phyloP scores from a whole-genome alignment of 441 rosid genomes.

The Macaranga tanarius region DNA sequence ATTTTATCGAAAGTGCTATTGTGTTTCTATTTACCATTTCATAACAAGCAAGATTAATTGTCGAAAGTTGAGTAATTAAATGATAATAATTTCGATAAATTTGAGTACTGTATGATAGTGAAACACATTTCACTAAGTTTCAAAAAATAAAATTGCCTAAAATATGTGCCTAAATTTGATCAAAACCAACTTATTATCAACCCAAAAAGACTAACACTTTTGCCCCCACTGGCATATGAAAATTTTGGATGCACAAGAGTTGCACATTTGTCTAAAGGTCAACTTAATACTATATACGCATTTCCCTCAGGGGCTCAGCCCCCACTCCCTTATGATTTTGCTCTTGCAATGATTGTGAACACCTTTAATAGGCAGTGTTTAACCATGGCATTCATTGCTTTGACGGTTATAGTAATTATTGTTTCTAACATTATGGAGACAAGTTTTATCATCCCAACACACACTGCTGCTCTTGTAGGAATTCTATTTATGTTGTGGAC shows the following conservation, averaged over 20 bases:
- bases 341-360: slow-evolving; percentile 9
- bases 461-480: neutral
- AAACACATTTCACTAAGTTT: too few species aligned
- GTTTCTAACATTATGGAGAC: neutral
- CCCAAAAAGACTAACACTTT: neutral
- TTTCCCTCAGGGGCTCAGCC: neutral
- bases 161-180: neutral
- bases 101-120: too few species aligned
- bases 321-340: neutral
- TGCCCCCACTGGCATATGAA: too few species aligned
- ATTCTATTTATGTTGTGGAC: neutral
- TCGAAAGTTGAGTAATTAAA: neutral
- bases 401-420: slow-evolving; percentile 6
- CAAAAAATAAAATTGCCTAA: too few species aligned
- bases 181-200: neutral
- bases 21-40: slow-evolving; percentile 20
- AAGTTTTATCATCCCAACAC: slow-evolving; percentile 18
- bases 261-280: neutral
- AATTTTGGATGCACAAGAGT: neutral
- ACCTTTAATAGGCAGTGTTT: slow-evolving; percentile 2
- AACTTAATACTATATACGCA: neutral
- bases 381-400: slow-evolving; percentile 10
- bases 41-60: neutral
- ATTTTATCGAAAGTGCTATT: slow-evolving; percentile 17
- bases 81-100: too few species aligned